These are phyloP conservation scores for Coemansia sp. DNA, from an alignment of 192 early-diverging fungal species.

Conservation along the genomic window DNA sequence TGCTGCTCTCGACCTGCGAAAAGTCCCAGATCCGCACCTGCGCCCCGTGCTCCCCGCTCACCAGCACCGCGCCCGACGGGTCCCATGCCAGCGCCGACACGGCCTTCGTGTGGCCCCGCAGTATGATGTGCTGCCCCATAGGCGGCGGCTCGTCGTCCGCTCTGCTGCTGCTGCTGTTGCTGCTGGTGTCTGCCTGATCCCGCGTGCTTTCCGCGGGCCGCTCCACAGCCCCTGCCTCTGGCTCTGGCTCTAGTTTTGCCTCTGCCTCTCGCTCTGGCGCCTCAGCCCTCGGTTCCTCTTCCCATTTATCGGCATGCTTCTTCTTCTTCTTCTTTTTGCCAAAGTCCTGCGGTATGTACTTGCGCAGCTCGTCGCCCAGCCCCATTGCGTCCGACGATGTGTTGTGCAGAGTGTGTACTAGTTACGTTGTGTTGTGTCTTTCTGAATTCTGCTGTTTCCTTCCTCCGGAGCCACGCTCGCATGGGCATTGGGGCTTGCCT, in stretches of 20 bases:
- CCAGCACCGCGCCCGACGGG: conserved; percentile 73
- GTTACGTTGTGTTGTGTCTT: neutral
- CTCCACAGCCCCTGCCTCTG: too few relatives aligned
- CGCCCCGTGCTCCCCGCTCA: conserved; percentile 80
- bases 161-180: conserved; percentile 2
- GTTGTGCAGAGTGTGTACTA: too few relatives aligned
- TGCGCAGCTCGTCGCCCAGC: conserved; percentile 45
- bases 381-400: conserved; percentile 12
- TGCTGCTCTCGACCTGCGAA: conserved; percentile 39
- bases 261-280: too few relatives aligned
- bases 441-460: too few relatives aligned
- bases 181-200: neutral
- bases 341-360: conserved; percentile 52
- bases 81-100: conserved; percentile 78
- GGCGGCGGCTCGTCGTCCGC: conserved; percentile 5
- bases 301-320: neutral
- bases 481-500: too few relatives aligned
- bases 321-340: conserved; percentile 52
- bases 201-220: too few relatives aligned
- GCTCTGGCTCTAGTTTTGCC: too few relatives aligned
- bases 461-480: too few relatives aligned
- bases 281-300: too few relatives aligned
- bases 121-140: conserved; percentile 3
- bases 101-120: conserved; percentile 27
- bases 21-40: conserved; percentile 92